phyloP scores from a whole-genome alignment of 495 filamentous ascomycete species.

The Aspergillus mulundensis region DNA sequence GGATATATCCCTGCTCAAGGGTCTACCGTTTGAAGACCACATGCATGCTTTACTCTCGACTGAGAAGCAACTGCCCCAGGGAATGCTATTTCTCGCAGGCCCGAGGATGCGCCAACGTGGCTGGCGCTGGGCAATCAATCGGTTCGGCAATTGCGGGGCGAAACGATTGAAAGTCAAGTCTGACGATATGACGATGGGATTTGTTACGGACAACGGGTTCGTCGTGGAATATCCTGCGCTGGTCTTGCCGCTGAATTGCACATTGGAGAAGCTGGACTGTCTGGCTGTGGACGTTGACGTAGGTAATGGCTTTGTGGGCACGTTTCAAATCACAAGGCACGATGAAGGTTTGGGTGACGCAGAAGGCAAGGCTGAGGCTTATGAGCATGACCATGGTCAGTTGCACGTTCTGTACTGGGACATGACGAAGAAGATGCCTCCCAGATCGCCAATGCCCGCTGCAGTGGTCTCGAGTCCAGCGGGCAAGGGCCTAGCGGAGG shows the following conservation, averaged over 20 bases:
- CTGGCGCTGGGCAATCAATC: slow-evolving; percentile 5
- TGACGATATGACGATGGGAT: slow-evolving; percentile 3
- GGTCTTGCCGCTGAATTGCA: neutral
- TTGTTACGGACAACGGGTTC: neutral
- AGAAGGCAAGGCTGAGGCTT: neutral
- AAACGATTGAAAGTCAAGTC: neutral
- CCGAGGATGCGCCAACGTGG: slow-evolving; percentile 2
- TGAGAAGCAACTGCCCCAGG: slow-evolving; percentile 1
- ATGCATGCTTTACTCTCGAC: slow-evolving; percentile 5
- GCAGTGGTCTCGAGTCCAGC: neutral
- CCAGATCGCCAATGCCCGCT: neutral
- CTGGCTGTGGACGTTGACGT: neutral
- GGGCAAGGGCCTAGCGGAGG: neutral
- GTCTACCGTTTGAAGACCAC: slow-evolving; percentile 2
- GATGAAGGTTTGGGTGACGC: neutral
- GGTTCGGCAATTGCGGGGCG: slow-evolving; percentile 2
- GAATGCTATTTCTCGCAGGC: slow-evolving; percentile 3
- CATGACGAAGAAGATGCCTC: neutral
- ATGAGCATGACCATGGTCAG: neutral
- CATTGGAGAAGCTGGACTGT: neutral
- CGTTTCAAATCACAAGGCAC: neutral
- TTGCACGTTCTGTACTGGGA: slow-evolving; percentile 7
- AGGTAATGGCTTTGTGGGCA: neutral
- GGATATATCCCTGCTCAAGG: slow-evolving; percentile 3
- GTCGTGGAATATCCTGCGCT: neutral